Conservation (phyloP, 1,139 yeast genomes). For the Geotrichum fermentans region DNA sequence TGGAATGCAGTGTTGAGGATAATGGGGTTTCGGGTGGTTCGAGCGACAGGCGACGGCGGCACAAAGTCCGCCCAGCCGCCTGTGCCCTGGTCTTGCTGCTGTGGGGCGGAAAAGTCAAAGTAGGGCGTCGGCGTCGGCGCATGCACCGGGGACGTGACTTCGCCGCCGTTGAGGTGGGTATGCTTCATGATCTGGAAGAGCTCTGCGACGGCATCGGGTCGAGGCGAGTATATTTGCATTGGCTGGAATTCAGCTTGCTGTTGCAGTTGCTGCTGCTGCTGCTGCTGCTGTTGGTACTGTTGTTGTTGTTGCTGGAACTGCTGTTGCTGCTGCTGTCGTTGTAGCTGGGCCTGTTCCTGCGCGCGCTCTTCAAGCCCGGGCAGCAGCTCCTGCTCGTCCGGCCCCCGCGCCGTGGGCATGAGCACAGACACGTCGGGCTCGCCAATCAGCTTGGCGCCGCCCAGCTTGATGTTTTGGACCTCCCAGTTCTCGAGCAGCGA, state of each 20-base stretch:
- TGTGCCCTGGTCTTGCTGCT: conserved; percentile 1
- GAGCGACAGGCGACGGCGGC: conserved; percentile 30
- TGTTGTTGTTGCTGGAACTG: conserved; percentile 15
- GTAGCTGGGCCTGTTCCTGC: not conserved
- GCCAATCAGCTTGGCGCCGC: conserved; percentile 20
- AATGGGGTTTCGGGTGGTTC: conserved; percentile 29
- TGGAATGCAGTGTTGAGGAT: conserved; percentile 27
- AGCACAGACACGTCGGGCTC: conserved; percentile 20
- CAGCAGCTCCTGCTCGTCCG: too few species aligned
- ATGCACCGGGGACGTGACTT: conserved; percentile 7
- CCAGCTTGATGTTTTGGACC: conserved; percentile 19
- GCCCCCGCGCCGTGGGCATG: conserved; percentile 16
- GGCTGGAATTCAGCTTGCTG: conserved; percentile 21
- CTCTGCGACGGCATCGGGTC: conserved; percentile 25
- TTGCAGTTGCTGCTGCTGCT: conserved; percentile 12
- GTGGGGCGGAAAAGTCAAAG: not conserved
- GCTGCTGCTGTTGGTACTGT: conserved; percentile 9
- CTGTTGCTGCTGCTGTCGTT: conserved; percentile 15
- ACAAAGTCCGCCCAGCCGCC: conserved; percentile 13
- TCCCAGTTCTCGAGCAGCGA: conserved; percentile 22
- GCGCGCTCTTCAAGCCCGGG: not conserved
- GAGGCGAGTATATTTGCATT: conserved; percentile 20
- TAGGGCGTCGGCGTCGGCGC: not conserved
- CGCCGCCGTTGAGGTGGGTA: conserved; percentile 16
- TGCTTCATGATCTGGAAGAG: conserved; percentile 27